Evolutionary conservation across 2,329 filamentous ascomycete species (phyloP).

Genomic region (Fusarium stilboides): DNA sequence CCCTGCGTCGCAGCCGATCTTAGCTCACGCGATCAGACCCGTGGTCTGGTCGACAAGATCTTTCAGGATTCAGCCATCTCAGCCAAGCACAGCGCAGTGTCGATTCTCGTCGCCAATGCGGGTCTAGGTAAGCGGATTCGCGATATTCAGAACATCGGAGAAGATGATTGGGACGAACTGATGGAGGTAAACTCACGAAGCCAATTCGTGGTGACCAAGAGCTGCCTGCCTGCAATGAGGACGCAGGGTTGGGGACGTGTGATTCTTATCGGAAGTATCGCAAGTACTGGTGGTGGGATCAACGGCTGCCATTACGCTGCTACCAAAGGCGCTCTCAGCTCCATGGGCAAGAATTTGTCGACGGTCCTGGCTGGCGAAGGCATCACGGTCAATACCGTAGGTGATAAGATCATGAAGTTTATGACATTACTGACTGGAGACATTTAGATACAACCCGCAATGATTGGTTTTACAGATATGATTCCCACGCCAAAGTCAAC

Average conservation of each 20-base stretch:
- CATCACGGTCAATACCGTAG: constrained; percentile 54
- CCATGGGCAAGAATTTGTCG: constrained; percentile 55
- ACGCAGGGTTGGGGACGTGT: constrained; percentile 52
- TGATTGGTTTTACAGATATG: constrained; percentile 57
- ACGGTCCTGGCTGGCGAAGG: constrained; percentile 54
- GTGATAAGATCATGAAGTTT: not conserved
- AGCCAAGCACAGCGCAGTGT: constrained; percentile 44
- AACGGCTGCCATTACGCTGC: constrained; percentile 57
- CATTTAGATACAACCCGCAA: constrained; percentile 51
- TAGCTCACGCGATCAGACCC: constrained; percentile 28
- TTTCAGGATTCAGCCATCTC: constrained; percentile 8
- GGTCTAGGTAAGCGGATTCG: constrained; percentile 54
- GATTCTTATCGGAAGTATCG: constrained; percentile 54
- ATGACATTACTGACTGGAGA: rapidly evolving
- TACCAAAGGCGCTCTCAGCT: constrained; percentile 53
- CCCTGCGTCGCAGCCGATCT: constrained; percentile 28
- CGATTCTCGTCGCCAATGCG: constrained; percentile 54
- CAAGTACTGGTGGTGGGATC: constrained; percentile 53
- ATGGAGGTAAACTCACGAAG: constrained; percentile 55
- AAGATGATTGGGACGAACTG: constrained; percentile 56
- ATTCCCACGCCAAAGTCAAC: constrained; percentile 53
- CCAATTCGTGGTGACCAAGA: constrained; percentile 55
- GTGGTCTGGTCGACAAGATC: constrained; percentile 14
- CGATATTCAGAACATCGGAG: constrained; percentile 53
- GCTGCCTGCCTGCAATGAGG: constrained; percentile 53